A percentile compares a stretch with the other conserved stretches of the same genome.
These are phyloP conservation scores for Leccinum pallidistipes DNA, from an alignment of 1,284 basidiomycete genomes.

Conservation along the genomic window DNA sequence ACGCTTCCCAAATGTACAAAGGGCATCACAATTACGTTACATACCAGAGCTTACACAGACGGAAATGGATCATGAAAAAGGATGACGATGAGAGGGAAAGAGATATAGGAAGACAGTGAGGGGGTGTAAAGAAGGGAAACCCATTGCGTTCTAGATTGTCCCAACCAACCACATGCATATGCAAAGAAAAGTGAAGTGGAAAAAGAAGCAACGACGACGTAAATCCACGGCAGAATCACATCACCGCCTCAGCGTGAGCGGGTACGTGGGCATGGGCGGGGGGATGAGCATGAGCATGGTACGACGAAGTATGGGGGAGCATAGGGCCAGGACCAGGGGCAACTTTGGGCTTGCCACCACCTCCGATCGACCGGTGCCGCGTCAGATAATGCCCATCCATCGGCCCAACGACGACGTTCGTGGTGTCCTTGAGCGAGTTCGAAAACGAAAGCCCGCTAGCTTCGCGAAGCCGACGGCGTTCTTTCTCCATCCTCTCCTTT, in stretches of 20 bases:
- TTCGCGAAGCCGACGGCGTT: slow-evolving; percentile 29
- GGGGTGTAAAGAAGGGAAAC: not conserved
- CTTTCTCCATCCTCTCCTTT: slow-evolving; percentile 29
- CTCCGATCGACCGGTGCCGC: slow-evolving; percentile 17
- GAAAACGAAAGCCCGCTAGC: slow-evolving; percentile 6
- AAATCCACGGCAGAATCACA: slow-evolving; percentile 5
- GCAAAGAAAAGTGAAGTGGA: not conserved
- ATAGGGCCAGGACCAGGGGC: not conserved
- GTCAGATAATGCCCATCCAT: slow-evolving; percentile 18
- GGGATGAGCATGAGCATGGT: not conserved
- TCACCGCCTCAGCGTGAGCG: slow-evolving; percentile 19
- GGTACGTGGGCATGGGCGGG: not conserved
- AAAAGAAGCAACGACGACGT: not conserved
- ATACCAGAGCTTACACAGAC: slow-evolving; percentile 16
- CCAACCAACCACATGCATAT: slow-evolving; percentile 2
- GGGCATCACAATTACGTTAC: slow-evolving; percentile 27
- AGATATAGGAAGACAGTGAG: not conserved
- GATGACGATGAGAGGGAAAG: not conserved
- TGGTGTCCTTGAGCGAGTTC: slow-evolving; percentile 32
- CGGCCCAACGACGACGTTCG: slow-evolving; percentile 19
- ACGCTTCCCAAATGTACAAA: slow-evolving; percentile 10
- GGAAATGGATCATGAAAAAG: not conserved
- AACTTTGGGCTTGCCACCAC: slow-evolving; percentile 20
- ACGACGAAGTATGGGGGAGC: not conserved
- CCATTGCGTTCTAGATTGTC: slow-evolving; percentile 27